These are phyloP conservation scores for Tremellales sp. DNA, from an alignment of 1,284 basidiomycete species.

Conservation along the genomic window DNA sequence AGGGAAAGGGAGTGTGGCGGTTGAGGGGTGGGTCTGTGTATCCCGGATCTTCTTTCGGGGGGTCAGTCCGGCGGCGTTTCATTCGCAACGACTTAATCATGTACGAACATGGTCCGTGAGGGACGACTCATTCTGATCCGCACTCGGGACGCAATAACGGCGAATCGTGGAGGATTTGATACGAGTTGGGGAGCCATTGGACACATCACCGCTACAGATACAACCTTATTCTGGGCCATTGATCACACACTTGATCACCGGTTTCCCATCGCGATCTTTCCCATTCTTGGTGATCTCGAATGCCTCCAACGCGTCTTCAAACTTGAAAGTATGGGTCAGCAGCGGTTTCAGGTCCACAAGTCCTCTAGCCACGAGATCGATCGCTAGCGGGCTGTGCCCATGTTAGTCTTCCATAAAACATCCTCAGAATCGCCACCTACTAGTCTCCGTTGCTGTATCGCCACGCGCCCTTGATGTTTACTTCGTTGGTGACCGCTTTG, in stretches of 20 bases:
- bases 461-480: constrained; percentile 45
- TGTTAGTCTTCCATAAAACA: background rate
- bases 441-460: constrained; percentile 45
- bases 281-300: constrained; percentile 60
- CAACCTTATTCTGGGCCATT: constrained; percentile 41
- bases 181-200: too few relatives aligned
- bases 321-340: constrained; percentile 59
- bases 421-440: constrained; percentile 11
- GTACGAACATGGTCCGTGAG: too few relatives aligned
- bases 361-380: constrained; percentile 55
- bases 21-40: too few relatives aligned
- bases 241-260: constrained; percentile 48
- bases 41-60: too few relatives aligned
- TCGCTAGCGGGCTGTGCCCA: constrained; percentile 48
- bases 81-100: too few relatives aligned
- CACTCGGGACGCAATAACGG: too few relatives aligned
- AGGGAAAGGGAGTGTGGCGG: too few relatives aligned
- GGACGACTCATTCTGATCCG: too few relatives aligned
- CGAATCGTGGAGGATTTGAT: too few relatives aligned
- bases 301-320: constrained; percentile 54
- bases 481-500: constrained; percentile 43
- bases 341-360: constrained; percentile 55
- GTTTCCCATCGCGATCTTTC: constrained; percentile 62
- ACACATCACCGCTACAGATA: too few relatives aligned
- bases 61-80: too few relatives aligned